Conservation (phyloP, 257 asterid genomes). For the Cynanchum wilfordii region DNA sequence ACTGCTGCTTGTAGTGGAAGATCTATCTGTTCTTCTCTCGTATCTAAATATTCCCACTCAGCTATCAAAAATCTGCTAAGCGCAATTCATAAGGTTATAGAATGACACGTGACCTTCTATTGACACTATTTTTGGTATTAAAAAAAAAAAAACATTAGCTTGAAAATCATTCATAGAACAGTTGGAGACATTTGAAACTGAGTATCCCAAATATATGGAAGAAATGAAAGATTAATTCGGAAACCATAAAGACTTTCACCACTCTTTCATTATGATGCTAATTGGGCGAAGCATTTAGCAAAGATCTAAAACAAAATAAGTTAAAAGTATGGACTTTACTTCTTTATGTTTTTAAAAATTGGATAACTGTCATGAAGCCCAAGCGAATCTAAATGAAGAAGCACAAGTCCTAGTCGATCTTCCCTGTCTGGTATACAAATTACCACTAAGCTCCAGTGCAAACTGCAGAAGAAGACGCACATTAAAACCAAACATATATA, state of each 20-base stretch:
- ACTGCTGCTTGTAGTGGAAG: slow-evolving; percentile 45
- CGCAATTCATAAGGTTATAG: slow-evolving; percentile 6
- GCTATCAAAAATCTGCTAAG: slow-evolving; percentile 66
- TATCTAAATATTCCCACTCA: slow-evolving; percentile 62
- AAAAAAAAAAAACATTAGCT: neutral
- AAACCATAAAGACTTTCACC: neutral
- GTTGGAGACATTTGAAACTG: neutral
- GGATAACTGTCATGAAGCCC: slow-evolving; percentile 59
- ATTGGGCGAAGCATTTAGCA: neutral
- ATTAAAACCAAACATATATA: slow-evolving; percentile 10
- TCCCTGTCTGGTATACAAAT: slow-evolving; percentile 79
- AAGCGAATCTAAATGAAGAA: slow-evolving; percentile 93
- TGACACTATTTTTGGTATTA: neutral
- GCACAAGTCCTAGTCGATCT: slow-evolving; percentile 53
- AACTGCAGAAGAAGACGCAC: slow-evolving; percentile 35
- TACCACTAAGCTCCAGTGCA: slow-evolving; percentile 95
- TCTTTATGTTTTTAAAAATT: slow-evolving; percentile 52
- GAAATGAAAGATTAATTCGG: neutral
- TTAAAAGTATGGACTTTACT: slow-evolving; percentile 30
- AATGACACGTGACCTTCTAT: neutral
- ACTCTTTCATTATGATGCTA: neutral
- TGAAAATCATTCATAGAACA: neutral
- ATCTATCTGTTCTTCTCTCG: slow-evolving; percentile 35
- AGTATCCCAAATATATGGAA: neutral
- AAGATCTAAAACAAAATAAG: neutral